Base-by-base conservation (phyloP, 2,329 filamentous ascomycete genomes). In the Xylariales sp. region DNA sequence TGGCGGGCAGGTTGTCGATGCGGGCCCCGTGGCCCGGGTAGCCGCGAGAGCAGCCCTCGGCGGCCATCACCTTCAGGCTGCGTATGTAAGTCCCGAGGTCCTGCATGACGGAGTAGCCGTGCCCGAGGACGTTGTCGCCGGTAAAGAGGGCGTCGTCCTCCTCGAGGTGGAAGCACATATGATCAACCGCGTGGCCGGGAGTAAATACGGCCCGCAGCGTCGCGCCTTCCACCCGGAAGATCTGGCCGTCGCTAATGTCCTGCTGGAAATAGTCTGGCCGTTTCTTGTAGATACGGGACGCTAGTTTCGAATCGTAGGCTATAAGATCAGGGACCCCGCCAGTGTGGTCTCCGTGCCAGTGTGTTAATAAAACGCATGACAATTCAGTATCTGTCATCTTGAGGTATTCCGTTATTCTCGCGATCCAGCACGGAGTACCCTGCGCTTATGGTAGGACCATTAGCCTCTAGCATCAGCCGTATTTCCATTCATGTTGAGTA, bases 301-400 rank as follows among this genome's bases (percentile, higher is more conserved):
- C 66, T 4, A 74, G 76, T 10, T 69, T 53, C 0, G 85, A 82
- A 14, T 72, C 84, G 14, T 82, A 52, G 5, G 61, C 58, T 10
- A 81, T 63, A 1, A 96, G 67, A 50, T 93, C 80, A 1, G 66
- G 58, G 12, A 96, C 74, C 5, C 91, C 91, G 12, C 81, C 77
- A 4, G 82, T 76, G 56, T 97, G 91, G 56, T 97, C 91, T 25
- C 68, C 74, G 54, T 97, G 91, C 88, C 89, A 95, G 60, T 97
- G 91, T 0, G 89, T 91, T 27, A 97, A 69, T 12, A 97, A 69
- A 0, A 81, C 79, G n/a, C 70, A 62, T 0, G 63, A 66, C 0
- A 76, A 38, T 0, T 40, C 37, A 29, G 68, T 52, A 2, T 42
- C 33, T 1, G 30, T 25, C 3, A 53, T 38, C 2, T 40, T 20